These are phyloP conservation scores for Trametes sp. DNA, from an alignment of 1,284 basidiomycete species.

Conservation along the genomic window DNA sequence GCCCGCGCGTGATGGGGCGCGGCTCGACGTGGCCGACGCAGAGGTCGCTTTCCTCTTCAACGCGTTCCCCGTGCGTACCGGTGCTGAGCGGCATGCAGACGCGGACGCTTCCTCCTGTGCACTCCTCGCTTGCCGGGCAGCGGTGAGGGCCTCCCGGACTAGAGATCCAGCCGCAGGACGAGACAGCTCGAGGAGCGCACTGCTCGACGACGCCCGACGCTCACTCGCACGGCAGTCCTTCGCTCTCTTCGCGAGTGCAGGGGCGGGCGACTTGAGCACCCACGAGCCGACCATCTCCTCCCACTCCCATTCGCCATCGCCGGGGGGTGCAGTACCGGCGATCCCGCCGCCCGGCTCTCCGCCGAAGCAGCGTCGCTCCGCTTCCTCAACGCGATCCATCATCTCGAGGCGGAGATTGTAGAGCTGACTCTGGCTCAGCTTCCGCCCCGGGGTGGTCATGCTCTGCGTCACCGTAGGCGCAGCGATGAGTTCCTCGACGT, in stretches of 20 bases:
- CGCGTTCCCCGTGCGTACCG: not conserved
- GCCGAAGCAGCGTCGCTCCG: slow-evolving; percentile 55
- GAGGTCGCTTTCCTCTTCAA: not conserved
- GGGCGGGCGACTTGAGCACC: slow-evolving; percentile 46
- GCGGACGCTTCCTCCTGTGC: not conserved
- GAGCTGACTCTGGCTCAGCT: slow-evolving; percentile 33
- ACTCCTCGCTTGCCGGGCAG: not conserved
- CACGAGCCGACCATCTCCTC: slow-evolving; percentile 53
- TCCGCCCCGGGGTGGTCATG: slow-evolving; percentile 22
- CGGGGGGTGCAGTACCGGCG: slow-evolving; percentile 7
- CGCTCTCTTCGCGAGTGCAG: slow-evolving; percentile 20
- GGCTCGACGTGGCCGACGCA: not conserved
- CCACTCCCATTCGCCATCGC: slow-evolving; percentile 50
- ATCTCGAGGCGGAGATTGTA: slow-evolving; percentile 47
- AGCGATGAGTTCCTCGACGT: slow-evolving; percentile 49
- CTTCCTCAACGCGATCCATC: slow-evolving; percentile 56
- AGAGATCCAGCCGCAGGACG: not conserved
- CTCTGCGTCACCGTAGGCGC: slow-evolving; percentile 20
- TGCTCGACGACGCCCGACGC: slow-evolving; percentile 7
- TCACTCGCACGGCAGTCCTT: slow-evolving; percentile 10
- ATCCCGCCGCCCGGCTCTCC: not conserved
- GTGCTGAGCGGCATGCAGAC: not conserved
- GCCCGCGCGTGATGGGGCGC: not conserved
- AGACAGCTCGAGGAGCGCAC: not conserved
- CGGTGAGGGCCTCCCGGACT: slow-evolving; percentile 3